Base-by-base conservation (phyloP, 495 filamentous ascomycete genomes). In the Hypoxylon lenormandii region DNA sequence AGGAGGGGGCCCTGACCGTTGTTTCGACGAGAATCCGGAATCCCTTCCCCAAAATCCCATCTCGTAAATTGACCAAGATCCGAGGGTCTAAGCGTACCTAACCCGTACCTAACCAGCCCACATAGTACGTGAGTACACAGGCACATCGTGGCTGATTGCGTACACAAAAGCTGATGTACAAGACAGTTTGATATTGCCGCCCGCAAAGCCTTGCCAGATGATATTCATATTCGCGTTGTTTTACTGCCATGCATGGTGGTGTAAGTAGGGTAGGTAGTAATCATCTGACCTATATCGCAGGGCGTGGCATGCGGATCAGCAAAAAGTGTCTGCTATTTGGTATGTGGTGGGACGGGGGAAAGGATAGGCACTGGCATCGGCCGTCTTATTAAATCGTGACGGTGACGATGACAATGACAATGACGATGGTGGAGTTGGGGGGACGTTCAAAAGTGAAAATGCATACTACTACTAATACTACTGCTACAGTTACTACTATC, bases 371-470 rank as follows among this genome's bases (percentile, higher is more conserved):
- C 22, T 62, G 52, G 58, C 58, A 51, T 58, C 45, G 56, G 42
- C 50, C 40, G 57, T 59, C 52, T 54, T 66, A 71, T 66, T 63
- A 55, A 62, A 62, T 61, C 53, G 62, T 63, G 68, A 71, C 47
- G 62, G 62, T 63, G 68, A 66, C 47, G 68, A 71, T 66, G 68
- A 71, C 68, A 62, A 71, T 71, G 68, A 71, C 68, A 62, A 66
- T 59, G 62, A 47, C 55, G 68, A 57, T 58, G 62, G 57, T 54
- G n/a, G n/a, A n/a, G n/a, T n/a, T n/a, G n/a, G n/a, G n/a, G n/a
- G 52, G 16, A 43, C 19, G 38, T 71, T 66, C 11, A 53, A 52
- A 62, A 56, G 30, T 48, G 56, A 37, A 60, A 56, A 65, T 64
- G 60, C 52, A 58, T 50, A 58, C 50, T 36, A 36, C 11, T 26